Conservation (phyloP, 192 early-diverging fungal genomes). For the Coemansia sp. region DNA sequence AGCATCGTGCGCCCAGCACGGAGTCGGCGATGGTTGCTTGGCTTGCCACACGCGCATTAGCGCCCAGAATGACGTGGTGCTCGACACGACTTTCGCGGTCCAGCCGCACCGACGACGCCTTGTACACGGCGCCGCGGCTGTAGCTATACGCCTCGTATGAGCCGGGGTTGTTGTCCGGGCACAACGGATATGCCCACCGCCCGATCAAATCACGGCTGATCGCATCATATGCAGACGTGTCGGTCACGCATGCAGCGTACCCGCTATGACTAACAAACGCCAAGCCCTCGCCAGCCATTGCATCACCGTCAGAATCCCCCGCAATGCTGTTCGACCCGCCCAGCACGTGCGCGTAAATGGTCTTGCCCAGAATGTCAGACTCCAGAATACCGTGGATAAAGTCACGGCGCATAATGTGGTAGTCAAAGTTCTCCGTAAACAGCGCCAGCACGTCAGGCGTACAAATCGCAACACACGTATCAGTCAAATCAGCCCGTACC, state of each 20-base stretch:
- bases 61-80: constrained; percentile 82
- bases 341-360: constrained; percentile 80
- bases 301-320: constrained; percentile 11
- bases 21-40: constrained; percentile 70
- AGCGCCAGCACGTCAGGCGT: constrained; percentile 85
- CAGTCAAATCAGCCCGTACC: constrained; percentile 89
- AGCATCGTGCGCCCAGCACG: constrained; percentile 81
- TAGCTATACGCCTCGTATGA: constrained; percentile 69
- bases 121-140: constrained; percentile 82
- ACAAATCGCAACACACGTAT: constrained; percentile 92
- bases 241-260: constrained; percentile 65
- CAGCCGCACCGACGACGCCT: constrained; percentile 71
- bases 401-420: constrained; percentile 84
- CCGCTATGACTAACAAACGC: constrained; percentile 26
- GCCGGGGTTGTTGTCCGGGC: constrained; percentile 83
- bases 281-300: constrained; percentile 4
- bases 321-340: constrained; percentile 57
- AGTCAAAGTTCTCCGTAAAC: constrained; percentile 98
- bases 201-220: constrained; percentile 79
- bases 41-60: constrained; percentile 72
- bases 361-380: constrained; percentile 82
- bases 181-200: constrained; percentile 93
- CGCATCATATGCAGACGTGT: constrained; percentile 66
- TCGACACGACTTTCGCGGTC: constrained; percentile 65
- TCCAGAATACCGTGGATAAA: constrained; percentile 89